These are phyloP conservation scores for Filobasidium floriforme DNA, from an alignment of 768 basidiomycete genomes.

Conservation along the genomic window DNA sequence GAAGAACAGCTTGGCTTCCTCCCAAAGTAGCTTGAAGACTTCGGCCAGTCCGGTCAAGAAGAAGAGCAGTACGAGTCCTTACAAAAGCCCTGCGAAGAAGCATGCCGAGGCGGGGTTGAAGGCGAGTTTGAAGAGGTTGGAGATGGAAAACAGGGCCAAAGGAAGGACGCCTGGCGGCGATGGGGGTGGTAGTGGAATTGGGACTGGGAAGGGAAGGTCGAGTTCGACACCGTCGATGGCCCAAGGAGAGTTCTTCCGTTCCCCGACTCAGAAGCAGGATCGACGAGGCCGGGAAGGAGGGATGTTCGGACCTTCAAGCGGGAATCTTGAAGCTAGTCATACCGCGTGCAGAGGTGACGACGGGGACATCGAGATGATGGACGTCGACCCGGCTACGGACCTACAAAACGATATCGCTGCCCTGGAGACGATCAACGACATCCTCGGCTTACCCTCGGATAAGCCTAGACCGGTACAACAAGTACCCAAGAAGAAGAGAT, in stretches of 20 bases:
- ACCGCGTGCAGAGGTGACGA: not conserved
- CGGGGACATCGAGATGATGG: not conserved
- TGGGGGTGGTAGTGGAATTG: no score
- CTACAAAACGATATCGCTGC: not conserved
- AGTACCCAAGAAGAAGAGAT: slow-evolving; percentile 5
- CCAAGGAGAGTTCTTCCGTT: not conserved
- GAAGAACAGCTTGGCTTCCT: not conserved
- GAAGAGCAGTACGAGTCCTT: not conserved
- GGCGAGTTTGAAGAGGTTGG: not conserved
- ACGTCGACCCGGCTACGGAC: not conserved
- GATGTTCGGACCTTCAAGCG: not conserved
- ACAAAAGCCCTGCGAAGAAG: not conserved
- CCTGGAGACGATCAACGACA: not conserved
- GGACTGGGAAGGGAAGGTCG: no score
- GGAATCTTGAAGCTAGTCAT: no score
- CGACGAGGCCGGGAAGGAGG: not conserved
- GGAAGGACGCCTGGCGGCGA: no score
- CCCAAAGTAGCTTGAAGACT: not conserved
- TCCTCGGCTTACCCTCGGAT: not conserved
- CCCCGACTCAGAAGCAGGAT: not conserved
- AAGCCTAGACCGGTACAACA: not conserved
- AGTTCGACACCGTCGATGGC: not conserved
- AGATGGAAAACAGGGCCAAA: not conserved
- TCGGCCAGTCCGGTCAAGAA: not conserved
- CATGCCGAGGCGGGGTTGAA: not conserved